Conservation (phyloP, 1,284 basidiomycete genomes). For the Rugosomyces carneus region DNA sequence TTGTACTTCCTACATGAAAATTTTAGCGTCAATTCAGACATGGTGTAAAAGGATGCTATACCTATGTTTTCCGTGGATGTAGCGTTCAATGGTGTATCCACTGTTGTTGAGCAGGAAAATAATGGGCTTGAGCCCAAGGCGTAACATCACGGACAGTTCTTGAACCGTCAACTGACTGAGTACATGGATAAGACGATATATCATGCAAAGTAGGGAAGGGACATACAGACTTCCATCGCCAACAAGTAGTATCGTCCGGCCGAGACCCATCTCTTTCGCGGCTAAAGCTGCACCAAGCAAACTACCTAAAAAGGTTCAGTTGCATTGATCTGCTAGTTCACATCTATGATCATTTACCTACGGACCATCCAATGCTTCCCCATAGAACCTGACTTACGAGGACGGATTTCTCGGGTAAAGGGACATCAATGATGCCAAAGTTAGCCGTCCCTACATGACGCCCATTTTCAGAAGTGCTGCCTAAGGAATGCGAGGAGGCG, state of each 20-base stretch:
- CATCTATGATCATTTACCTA: conserved; percentile 42
- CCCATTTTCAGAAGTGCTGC: neutral
- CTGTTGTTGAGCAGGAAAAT: conserved; percentile 52
- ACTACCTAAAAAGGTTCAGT: conserved; percentile 27
- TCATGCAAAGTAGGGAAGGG: neutral
- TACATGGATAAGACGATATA: neutral
- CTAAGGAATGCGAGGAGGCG: too few species aligned
- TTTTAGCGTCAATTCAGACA: conserved; percentile 1
- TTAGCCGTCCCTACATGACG: conserved; percentile 42
- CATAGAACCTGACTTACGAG: conserved; percentile 78
- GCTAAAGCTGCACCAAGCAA: conserved; percentile 76
- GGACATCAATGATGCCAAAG: conserved; percentile 75
- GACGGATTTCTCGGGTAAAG: conserved; percentile 60
- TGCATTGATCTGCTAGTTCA: neutral
- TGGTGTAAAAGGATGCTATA: neutral
- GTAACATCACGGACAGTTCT: conserved; percentile 77
- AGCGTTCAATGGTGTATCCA: conserved; percentile 19
- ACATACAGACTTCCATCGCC: conserved; percentile 76
- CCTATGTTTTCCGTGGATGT: conserved; percentile 19
- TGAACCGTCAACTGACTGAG: conserved; percentile 69
- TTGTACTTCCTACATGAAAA: conserved; percentile 54
- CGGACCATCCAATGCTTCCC: conserved; percentile 85
- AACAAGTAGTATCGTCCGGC: conserved; percentile 78
- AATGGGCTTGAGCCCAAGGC: conserved; percentile 63
- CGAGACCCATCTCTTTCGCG: conserved; percentile 57